phyloP scores from a whole-genome alignment of 345 rosid genomes.

The Salix exigua region DNA sequence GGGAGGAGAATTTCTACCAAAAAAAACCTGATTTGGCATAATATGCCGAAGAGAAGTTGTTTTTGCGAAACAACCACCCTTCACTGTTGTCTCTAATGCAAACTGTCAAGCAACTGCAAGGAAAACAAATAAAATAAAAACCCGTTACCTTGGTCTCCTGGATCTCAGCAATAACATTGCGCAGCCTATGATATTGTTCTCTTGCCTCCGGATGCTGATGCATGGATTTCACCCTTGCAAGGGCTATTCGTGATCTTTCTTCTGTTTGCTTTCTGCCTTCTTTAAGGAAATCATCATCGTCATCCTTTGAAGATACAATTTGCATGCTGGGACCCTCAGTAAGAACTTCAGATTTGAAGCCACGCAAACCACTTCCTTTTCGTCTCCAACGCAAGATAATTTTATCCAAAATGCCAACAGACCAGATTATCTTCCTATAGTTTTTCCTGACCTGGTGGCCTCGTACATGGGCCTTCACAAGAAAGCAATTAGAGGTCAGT shows the following conservation, averaged over 20 bases:
- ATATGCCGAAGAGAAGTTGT: neutral
- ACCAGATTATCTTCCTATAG: slow-evolving; percentile 76
- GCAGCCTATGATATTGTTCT: slow-evolving; percentile 78
- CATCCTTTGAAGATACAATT: slow-evolving; percentile 46
- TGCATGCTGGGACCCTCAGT: slow-evolving; percentile 37
- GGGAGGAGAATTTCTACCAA: no score
- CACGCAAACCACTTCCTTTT: slow-evolving; percentile 83
- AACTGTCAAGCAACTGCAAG: neutral
- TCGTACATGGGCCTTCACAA: slow-evolving; percentile 77
- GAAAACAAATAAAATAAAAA: neutral
- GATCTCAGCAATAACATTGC: slow-evolving; percentile 69
- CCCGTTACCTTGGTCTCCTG: slow-evolving; percentile 68
- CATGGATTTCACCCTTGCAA: slow-evolving; percentile 90
- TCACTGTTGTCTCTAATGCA: neutral
- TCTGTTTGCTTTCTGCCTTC: slow-evolving; percentile 87
- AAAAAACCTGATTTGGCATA: neutral
- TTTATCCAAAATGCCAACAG: slow-evolving; percentile 88
- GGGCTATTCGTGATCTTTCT: slow-evolving; percentile 73
- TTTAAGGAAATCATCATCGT: slow-evolving; percentile 76
- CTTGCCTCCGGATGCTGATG: slow-evolving; percentile 83
- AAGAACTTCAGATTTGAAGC: slow-evolving; percentile 64
- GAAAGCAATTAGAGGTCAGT: slow-evolving; percentile 16
- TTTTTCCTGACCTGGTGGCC: slow-evolving; percentile 89
- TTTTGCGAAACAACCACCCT: neutral
- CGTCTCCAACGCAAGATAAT: slow-evolving; percentile 93